Base-by-base conservation (phyloP, 495 filamentous ascomycete genomes). In the Coniosporium apollinis region DNA sequence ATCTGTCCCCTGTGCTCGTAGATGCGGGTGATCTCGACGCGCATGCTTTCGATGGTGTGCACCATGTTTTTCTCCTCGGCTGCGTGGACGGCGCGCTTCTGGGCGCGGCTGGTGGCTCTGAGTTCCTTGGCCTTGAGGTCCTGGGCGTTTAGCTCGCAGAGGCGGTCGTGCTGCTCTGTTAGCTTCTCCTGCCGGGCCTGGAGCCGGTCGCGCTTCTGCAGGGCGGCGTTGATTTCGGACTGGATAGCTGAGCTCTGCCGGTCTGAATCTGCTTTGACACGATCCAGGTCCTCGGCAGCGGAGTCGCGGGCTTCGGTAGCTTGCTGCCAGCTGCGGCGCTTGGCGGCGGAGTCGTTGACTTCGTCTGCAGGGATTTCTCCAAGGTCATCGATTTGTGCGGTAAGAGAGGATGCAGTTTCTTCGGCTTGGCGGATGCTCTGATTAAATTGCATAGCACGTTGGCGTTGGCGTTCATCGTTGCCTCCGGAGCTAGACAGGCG, bases 391-490 rank as follows among this genome's bases (percentile, higher is more conserved):
- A 86, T 61, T 49, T 87, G 69, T 14, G 47, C 51, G 18, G 73
- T 67, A 2, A 91, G 56, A 18, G 57, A 65, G 9, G 54, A 60
- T 13, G 74, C 67, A 5, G 79, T 70, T 39, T 89, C 79, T 41
- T 91, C 81, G 4, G 85, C 84, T 56, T 91, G 82, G 44, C 72
- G 70, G 54, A 81, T 81, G 38, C 78, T 82, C 33, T 77, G 76
- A 50, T 78, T 79, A 46, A 80, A 71, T 42, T 79, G 74, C 36
- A 79, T 65, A 22, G 79, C 68, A 44, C 84, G 81, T 48, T 86
- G 81, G 38, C 76, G 73, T 45, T 81, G 72, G 42, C 76, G 70
- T 47, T 89, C 86, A 49, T 94, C 86, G 45, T 76, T 76, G 32
- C 74, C 76, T 42, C 80, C 79, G 33, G 81, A 73, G 24, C 75